Evolutionary conservation across 495 filamentous ascomycete genomes (phyloP).

Genomic region (Lepidopterella palustris): DNA sequence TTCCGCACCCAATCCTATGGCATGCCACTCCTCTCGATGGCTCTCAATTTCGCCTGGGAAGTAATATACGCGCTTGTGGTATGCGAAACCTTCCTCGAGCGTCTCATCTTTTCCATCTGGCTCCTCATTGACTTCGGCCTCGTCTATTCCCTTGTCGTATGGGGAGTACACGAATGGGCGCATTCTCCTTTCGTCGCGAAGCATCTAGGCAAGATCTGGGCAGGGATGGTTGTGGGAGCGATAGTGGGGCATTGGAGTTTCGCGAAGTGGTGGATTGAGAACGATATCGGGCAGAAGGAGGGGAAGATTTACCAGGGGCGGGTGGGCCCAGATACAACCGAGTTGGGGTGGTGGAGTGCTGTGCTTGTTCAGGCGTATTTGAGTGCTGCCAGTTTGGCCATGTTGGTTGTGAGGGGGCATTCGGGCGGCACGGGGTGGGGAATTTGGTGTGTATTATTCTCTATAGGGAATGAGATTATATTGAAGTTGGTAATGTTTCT

Average conservation of each 20-base stretch:
- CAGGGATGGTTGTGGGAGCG: slow-evolving; percentile 28
- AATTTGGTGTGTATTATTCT: slow-evolving; percentile 38
- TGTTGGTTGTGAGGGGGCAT: slow-evolving; percentile 36
- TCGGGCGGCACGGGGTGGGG: slow-evolving; percentile 39
- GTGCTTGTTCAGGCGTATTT: slow-evolving; percentile 31
- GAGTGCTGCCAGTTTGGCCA: slow-evolving; percentile 33
- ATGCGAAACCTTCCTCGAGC: slow-evolving; percentile 36
- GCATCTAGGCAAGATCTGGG: slow-evolving; percentile 34
- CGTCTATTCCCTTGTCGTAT: slow-evolving; percentile 36
- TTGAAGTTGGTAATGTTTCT: not conserved
- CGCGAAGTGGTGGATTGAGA: slow-evolving; percentile 38
- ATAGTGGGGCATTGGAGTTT: slow-evolving; percentile 33
- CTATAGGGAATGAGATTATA: not conserved
- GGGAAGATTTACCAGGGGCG: slow-evolving; percentile 38
- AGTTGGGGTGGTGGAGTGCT: slow-evolving; percentile 41
- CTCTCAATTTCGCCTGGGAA: slow-evolving; percentile 44
- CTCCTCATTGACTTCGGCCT: slow-evolving; percentile 41
- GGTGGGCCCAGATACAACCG: slow-evolving; percentile 40
- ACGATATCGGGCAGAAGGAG: slow-evolving; percentile 31
- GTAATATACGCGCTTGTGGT: slow-evolving; percentile 40
- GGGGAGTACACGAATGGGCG: slow-evolving; percentile 36
- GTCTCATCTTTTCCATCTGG: slow-evolving; percentile 40
- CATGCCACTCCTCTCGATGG: slow-evolving; percentile 43
- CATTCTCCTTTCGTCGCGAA: slow-evolving; percentile 35
- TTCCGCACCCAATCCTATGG: slow-evolving; percentile 39